Evolutionary conservation across 2,329 filamentous ascomycete genomes (phyloP).

Genomic region (Tolypocladium paradoxum): DNA sequence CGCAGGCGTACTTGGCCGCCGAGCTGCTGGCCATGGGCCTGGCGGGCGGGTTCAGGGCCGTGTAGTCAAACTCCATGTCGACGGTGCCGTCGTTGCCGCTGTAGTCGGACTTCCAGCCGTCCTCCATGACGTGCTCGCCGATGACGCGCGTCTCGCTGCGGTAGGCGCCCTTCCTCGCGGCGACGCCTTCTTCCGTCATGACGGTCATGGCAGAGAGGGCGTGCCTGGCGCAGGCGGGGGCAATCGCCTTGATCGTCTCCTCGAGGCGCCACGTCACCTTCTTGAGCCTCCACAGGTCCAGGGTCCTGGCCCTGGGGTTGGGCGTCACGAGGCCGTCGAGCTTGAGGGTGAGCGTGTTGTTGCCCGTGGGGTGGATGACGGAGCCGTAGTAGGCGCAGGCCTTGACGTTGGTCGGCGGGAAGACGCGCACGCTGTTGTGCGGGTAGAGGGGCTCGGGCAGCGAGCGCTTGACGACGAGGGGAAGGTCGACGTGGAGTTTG

Average conservation of each 20-base stretch:
- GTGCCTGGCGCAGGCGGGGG: slow-evolving; percentile 72
- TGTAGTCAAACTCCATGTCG: slow-evolving; percentile 30
- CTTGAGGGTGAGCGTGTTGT: slow-evolving; percentile 67
- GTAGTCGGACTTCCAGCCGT: slow-evolving; percentile 77
- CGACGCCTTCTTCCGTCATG: slow-evolving; percentile 11
- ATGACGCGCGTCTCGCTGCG: slow-evolving; percentile 70
- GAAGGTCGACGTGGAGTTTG: slow-evolving; percentile 51
- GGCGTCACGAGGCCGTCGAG: slow-evolving; percentile 74
- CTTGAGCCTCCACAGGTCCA: slow-evolving; percentile 76
- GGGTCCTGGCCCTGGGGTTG: slow-evolving; percentile 58
- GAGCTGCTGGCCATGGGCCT: slow-evolving; percentile 11
- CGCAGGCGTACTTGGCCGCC: slow-evolving; percentile 57
- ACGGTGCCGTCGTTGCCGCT: slow-evolving; percentile 45
- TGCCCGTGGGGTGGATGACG: slow-evolving; percentile 76
- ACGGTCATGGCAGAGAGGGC: slow-evolving; percentile 29
- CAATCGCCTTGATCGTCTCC: slow-evolving; percentile 70
- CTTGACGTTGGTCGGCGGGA: slow-evolving; percentile 90
- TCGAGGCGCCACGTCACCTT: slow-evolving; percentile 91
- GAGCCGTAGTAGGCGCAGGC: slow-evolving; percentile 73
- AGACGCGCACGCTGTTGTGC: slow-evolving; percentile 85
- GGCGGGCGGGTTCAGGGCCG: slow-evolving; percentile 28
- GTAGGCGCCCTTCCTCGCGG: slow-evolving; percentile 51
- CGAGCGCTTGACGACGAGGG: slow-evolving; percentile 67
- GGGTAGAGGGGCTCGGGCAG: slow-evolving; percentile 64
- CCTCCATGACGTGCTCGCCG: slow-evolving; percentile 70